phyloP scores from a whole-genome alignment of 129 eudicot species.

The Ambrosia artemisiifolia region DNA sequence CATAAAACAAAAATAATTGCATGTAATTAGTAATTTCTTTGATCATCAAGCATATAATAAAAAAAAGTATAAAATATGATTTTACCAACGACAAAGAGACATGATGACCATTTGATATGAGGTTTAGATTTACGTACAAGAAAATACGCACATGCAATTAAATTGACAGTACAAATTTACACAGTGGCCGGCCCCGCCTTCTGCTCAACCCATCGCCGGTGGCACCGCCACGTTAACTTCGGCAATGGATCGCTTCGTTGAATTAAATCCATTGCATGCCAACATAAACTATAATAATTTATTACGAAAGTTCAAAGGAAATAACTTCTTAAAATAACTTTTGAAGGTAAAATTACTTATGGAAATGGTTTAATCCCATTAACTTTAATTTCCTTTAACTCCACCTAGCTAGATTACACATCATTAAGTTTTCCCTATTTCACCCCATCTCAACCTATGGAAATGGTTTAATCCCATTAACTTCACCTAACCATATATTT shows the following conservation, averaged over 20 bases:
- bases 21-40: not conserved
- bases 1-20: no score
- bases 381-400: no score
- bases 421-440: no score
- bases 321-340: not conserved
- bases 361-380: no score
- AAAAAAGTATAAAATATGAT: not conserved
- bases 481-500: no score
- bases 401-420: no score
- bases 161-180: conserved; percentile 15
- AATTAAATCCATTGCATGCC: conserved; percentile 4
- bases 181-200: conserved; percentile 22
- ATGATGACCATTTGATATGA: conserved; percentile 13
- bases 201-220: conserved; percentile 25
- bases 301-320: not conserved
- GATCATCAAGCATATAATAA: not conserved
- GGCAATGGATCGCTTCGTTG: conserved; percentile 14
- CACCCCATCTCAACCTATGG: no score
- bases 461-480: no score
- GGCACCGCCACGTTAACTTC: conserved; percentile 32
- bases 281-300: not conserved
- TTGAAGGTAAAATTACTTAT: not conserved
- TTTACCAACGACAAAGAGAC: conserved; percentile 24
- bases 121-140: conserved; percentile 26
- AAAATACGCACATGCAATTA: conserved; percentile 23